A percentile compares a stretch with the other conserved stretches of the same genome.
These are phyloP conservation scores for Xylaria curta DNA, from an alignment of 495 filamentous ascomycete species.

Conservation along the genomic window DNA sequence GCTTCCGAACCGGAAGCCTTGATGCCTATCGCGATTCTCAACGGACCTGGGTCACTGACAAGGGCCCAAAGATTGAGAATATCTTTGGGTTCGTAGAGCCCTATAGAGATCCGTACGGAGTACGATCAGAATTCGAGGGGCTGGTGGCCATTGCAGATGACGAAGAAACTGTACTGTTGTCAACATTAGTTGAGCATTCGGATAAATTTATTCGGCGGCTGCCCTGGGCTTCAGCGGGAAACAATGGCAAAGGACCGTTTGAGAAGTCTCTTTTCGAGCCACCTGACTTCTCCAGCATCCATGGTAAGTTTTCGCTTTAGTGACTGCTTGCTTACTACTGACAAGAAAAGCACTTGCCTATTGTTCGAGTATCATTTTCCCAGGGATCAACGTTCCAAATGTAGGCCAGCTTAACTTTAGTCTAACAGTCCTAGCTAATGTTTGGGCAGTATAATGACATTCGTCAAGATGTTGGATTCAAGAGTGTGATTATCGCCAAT, in stretches of 20 bases:
- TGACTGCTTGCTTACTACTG: constrained; percentile 51
- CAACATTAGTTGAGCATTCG: constrained; percentile 67
- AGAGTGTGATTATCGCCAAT: constrained; percentile 57
- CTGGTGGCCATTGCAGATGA: constrained; percentile 62
- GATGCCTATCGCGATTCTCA: constrained; percentile 46
- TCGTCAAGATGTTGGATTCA: constrained; percentile 52
- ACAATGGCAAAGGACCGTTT: constrained; percentile 47
- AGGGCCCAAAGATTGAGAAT: constrained; percentile 48
- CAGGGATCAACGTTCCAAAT: constrained; percentile 23
- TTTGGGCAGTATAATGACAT: constrained; percentile 54
- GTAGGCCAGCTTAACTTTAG: neutral
- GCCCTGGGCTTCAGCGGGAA: constrained; percentile 59
- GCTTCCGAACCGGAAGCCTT: neutral
- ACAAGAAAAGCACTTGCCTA: constrained; percentile 18
- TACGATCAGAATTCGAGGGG: constrained; percentile 55
- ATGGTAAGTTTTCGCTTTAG: constrained; percentile 53
- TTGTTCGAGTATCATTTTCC: constrained; percentile 20
- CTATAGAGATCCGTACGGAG: constrained; percentile 55
- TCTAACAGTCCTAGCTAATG: neutral
- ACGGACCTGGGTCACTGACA: constrained; percentile 51
- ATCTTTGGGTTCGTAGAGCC: constrained; percentile 58
- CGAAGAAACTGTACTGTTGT: constrained; percentile 73
- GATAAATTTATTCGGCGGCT: constrained; percentile 71
- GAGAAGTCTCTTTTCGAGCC: constrained; percentile 76
- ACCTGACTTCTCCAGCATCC: constrained; percentile 75